phyloP scores from a whole-genome alignment of 1,284 basidiomycete species.

The Ustilago shanxiensis region DNA sequence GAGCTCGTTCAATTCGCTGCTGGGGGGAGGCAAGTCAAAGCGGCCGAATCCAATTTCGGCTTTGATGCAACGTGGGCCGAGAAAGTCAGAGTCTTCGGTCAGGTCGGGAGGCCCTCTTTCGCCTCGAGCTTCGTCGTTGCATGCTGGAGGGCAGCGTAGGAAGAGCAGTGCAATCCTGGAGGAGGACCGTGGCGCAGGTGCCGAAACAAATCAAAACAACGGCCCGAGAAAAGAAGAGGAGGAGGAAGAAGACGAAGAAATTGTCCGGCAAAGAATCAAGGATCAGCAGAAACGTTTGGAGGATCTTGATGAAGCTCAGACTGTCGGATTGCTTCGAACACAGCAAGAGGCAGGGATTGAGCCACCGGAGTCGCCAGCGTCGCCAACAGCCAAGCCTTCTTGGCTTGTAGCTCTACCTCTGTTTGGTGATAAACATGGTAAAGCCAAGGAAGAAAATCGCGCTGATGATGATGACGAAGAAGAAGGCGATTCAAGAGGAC shows the following conservation, averaged over 20 bases:
- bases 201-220: not conserved
- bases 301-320: slow-evolving; percentile 48
- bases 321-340: slow-evolving; percentile 31
- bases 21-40: slow-evolving; percentile 10
- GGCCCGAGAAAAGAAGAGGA: slow-evolving; percentile 17
- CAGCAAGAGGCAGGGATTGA: slow-evolving; percentile 46
- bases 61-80: slow-evolving; percentile 18
- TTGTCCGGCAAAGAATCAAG: slow-evolving; percentile 31
- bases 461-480: not conserved
- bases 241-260: slow-evolving; percentile 34
- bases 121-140: slow-evolving; percentile 1
- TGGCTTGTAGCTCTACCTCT: slow-evolving; percentile 35
- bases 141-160: slow-evolving; percentile 1
- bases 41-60: not conserved
- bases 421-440: slow-evolving; percentile 18
- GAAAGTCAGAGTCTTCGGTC: slow-evolving; percentile 1
- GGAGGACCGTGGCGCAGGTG: not conserved
- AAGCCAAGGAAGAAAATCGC: slow-evolving; percentile 1
- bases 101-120: not conserved
- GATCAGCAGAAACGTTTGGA: slow-evolving; percentile 41
- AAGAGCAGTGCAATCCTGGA: slow-evolving; percentile 11
- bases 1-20: slow-evolving; percentile 21
- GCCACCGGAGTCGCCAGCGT: slow-evolving; percentile 16
- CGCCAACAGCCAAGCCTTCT: slow-evolving; percentile 17
- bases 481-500: slow-evolving; percentile 9